Evolutionary conservation across 2,329 filamentous ascomycete species (phyloP).

Genomic region (Phialophora tarda): DNA sequence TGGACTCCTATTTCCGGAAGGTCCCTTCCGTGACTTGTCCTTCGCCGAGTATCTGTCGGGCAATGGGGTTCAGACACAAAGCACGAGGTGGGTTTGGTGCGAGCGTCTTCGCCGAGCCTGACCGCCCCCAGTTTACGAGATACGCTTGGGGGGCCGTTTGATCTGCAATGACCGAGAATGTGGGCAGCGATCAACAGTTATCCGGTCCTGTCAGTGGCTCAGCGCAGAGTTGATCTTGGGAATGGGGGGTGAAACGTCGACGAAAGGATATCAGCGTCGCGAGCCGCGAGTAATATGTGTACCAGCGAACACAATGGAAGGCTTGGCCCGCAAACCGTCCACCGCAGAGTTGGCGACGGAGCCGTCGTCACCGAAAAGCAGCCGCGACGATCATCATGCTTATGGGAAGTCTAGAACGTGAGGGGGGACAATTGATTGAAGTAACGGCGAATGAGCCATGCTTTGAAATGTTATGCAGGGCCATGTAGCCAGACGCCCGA

Average conservation of each 20-base stretch:
- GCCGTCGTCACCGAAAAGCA: constrained; percentile 9
- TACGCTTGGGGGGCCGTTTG: constrained; percentile 9
- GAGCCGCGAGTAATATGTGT: constrained; percentile 10
- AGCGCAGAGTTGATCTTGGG: constrained; percentile 17
- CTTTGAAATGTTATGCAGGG: constrained; percentile 19
- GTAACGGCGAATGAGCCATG: background rate
- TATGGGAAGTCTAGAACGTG: constrained; percentile 15
- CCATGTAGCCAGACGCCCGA: constrained; percentile 12
- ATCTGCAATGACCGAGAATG: constrained; percentile 13
- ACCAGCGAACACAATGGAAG: constrained; percentile 6
- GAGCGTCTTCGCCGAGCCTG: background rate
- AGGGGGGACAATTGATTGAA: background rate
- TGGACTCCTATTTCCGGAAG: constrained; percentile 1
- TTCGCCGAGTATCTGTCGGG: constrained; percentile 4
- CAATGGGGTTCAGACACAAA: constrained; percentile 16
- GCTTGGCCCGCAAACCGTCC: constrained; percentile 7
- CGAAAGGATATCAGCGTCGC: background rate
- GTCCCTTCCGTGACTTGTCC: constrained; percentile 2
- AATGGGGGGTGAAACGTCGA: constrained; percentile 5
- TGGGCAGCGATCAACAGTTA: constrained; percentile 14
- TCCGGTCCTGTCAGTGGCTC: constrained; percentile 3
- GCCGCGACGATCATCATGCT: constrained; percentile 16
- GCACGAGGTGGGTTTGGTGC: constrained; percentile 15
- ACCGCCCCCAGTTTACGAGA: background rate
- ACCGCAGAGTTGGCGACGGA: background rate